Percentiles rank a stretch among this genome's conserved stretches.
phyloP scores from a whole-genome alignment of 805 yeast genomes.

The Lipomyces orientalis region DNA sequence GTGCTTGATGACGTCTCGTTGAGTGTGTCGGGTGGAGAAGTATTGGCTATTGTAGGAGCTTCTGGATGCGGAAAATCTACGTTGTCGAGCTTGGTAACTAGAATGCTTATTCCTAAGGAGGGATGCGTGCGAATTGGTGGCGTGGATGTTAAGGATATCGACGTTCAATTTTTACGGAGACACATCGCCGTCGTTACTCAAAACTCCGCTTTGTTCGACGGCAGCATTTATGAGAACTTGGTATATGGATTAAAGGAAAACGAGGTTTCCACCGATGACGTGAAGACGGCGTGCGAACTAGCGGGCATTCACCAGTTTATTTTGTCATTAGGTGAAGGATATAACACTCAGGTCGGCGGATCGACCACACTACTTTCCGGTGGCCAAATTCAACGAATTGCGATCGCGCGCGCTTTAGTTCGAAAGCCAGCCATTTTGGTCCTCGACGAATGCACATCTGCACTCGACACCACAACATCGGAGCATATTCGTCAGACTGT shows the following conservation, averaged over 20 bases:
- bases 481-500: slow-evolving; percentile 58
- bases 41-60: slow-evolving; percentile 75
- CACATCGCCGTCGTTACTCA: slow-evolving; percentile 77
- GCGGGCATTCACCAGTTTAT: slow-evolving; percentile 65
- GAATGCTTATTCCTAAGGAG: slow-evolving; percentile 54
- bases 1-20: slow-evolving; percentile 51
- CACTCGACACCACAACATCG: slow-evolving; percentile 73
- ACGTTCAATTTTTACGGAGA: slow-evolving; percentile 56
- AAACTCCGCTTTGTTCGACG: slow-evolving; percentile 70
- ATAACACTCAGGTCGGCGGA: slow-evolving; percentile 65
- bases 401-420: slow-evolving; percentile 81
- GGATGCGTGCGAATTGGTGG: slow-evolving; percentile 56
- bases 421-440: slow-evolving; percentile 67
- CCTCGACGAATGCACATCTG: slow-evolving; percentile 89
- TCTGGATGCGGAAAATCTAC: slow-evolving; percentile 96
- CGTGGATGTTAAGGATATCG: slow-evolving; percentile 54
- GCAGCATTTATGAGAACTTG: slow-evolving; percentile 73
- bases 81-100: slow-evolving; percentile 59
- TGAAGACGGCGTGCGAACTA: slow-evolving; percentile 50
- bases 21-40: slow-evolving; percentile 53
- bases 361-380: slow-evolving; percentile 65
- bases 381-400: slow-evolving; percentile 87
- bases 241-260: slow-evolving; percentile 56
- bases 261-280: slow-evolving; percentile 32
- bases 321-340: slow-evolving; percentile 57